phyloP scores from a whole-genome alignment of 768 basidiomycete species.

The Kwoniella mangroviensis region DNA sequence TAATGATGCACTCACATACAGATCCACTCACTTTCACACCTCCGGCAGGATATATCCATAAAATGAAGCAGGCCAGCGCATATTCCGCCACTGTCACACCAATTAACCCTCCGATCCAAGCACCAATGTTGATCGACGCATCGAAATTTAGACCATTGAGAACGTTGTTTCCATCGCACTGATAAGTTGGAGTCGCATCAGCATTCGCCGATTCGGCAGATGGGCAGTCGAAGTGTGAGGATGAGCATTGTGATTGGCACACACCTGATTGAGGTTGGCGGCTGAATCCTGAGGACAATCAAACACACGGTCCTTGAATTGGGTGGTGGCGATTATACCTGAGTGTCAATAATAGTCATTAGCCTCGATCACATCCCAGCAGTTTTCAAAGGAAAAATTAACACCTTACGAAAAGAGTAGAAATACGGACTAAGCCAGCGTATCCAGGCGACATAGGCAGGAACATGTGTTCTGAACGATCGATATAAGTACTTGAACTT shows the following conservation, averaged over 20 bases:
- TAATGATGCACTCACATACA: neutral
- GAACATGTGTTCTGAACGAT: slow-evolving; percentile 38
- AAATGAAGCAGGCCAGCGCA: slow-evolving; percentile 50
- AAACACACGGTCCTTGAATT: slow-evolving; percentile 58
- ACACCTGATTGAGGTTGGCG: slow-evolving; percentile 39
- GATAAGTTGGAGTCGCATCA: slow-evolving; percentile 5
- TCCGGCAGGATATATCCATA: slow-evolving; percentile 56
- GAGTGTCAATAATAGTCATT: neutral
- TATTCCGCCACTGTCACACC: slow-evolving; percentile 55
- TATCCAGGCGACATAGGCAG: slow-evolving; percentile 59
- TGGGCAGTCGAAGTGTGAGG: neutral
- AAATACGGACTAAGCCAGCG: slow-evolving; percentile 60
- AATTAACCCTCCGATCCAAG: slow-evolving; percentile 50
- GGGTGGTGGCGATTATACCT: slow-evolving; percentile 57
- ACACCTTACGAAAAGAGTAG: slow-evolving; percentile 56
- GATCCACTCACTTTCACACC: slow-evolving; percentile 46
- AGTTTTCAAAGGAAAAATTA: neutral
- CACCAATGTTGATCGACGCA: slow-evolving; percentile 37
- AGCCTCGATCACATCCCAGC: neutral
- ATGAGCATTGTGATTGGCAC: neutral
- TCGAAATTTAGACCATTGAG: slow-evolving; percentile 57
- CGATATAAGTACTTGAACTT: slow-evolving; percentile 3
- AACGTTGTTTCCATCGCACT: slow-evolving; percentile 60
- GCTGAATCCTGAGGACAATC: slow-evolving; percentile 48
- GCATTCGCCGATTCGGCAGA: neutral